Evolutionary conservation across 208 protist genomes (phyloP).

Genomic region (Wallacemonas rigidus): DNA sequence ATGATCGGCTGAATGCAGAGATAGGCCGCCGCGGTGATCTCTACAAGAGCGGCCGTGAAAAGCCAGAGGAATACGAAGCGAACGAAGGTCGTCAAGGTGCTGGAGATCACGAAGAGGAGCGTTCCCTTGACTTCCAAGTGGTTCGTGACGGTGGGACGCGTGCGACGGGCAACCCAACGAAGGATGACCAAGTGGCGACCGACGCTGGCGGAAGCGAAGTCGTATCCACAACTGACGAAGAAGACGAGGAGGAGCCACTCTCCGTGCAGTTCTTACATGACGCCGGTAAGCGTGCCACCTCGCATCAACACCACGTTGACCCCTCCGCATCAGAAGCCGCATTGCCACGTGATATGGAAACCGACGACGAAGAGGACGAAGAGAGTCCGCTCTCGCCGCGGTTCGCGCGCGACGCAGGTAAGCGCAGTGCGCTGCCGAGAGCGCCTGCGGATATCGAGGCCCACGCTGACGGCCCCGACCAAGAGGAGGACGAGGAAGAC

Average conservation of each 20-base stretch:
- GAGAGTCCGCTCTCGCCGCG: constrained; percentile 16
- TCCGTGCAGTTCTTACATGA: constrained; percentile 20
- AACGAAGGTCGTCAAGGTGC: constrained; percentile 10
- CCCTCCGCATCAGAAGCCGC: constrained; percentile 1
- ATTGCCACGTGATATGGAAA: background rate
- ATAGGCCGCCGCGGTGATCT: constrained; percentile 22
- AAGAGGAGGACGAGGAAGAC: constrained; percentile 25
- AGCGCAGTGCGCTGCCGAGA: constrained; percentile 16
- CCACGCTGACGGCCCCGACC: background rate
- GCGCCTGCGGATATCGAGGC: constrained; percentile 11
- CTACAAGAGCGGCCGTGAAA: constrained; percentile 21
- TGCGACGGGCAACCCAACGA: background rate
- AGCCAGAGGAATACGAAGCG: constrained; percentile 9
- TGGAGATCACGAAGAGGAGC: constrained; percentile 17
- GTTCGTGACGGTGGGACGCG: constrained; percentile 22
- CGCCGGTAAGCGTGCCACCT: background rate
- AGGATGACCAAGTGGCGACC: background rate
- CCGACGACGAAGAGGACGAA: constrained; percentile 25
- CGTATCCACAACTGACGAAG: constrained; percentile 9
- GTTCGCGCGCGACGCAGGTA: background rate
- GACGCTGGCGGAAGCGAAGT: background rate
- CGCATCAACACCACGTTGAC: background rate
- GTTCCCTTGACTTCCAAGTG: constrained; percentile 22
- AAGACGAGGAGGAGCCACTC: constrained; percentile 27
- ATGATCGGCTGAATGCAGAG: constrained; percentile 18